These are phyloP conservation scores for Apiospora malaysiana DNA, from an alignment of 2,329 filamentous ascomycete genomes.

Conservation along the genomic window DNA sequence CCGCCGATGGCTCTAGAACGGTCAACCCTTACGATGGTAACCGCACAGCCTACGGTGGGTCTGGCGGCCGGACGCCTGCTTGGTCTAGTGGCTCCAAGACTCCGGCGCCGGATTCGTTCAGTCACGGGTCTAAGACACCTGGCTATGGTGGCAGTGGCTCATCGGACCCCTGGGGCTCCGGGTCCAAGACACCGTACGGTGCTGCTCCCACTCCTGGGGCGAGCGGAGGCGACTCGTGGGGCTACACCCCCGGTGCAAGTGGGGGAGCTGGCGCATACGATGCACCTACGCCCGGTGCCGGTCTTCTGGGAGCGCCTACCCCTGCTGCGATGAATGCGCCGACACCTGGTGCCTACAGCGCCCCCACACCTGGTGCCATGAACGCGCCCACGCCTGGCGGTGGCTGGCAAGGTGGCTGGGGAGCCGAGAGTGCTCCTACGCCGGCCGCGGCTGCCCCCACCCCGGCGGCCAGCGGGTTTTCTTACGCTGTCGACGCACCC, in stretches of 20 bases:
- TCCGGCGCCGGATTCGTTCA: conserved; percentile 67
- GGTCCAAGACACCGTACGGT: conserved; percentile 80
- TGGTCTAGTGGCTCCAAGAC: conserved; percentile 83
- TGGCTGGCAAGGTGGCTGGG: conserved; percentile 65
- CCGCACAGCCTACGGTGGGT: conserved; percentile 80
- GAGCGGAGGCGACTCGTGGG: conserved; percentile 65
- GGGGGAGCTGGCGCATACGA: conserved; percentile 64
- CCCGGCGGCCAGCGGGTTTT: conserved; percentile 60
- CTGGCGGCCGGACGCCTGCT: conserved; percentile 66
- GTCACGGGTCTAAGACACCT: conserved; percentile 71
- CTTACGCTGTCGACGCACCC: conserved; percentile 60
- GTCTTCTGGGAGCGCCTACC: conserved; percentile 68
- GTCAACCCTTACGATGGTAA: conserved; percentile 75
- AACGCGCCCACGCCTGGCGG: conserved; percentile 74
- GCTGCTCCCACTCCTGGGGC: conserved; percentile 63
- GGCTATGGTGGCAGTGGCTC: conserved; percentile 57
- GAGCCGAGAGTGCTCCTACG: conserved; percentile 68
- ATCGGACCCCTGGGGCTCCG: conserved; percentile 66
- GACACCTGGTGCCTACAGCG: conserved; percentile 61
- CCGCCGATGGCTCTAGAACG: conserved; percentile 70
- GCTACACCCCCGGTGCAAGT: conserved; percentile 59
- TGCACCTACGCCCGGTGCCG: conserved; percentile 69
- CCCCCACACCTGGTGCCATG: conserved; percentile 71
- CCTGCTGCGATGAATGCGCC: conserved; percentile 72
- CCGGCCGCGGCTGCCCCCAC: conserved; percentile 72